Conservation (phyloP, 305 asterid species). For the Andrographis paniculata region DNA sequence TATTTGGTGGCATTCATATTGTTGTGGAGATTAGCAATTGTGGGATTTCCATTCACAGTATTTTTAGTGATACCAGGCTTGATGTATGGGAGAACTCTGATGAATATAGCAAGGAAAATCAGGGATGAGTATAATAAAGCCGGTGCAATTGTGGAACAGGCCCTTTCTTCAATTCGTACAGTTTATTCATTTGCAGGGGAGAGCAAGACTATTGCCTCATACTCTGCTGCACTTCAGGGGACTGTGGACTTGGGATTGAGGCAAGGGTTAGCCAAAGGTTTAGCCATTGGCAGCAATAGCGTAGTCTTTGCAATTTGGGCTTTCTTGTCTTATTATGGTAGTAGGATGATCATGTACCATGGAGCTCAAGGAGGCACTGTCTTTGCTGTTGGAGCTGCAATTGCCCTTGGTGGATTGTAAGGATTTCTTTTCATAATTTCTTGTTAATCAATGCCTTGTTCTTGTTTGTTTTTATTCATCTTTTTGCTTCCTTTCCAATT, state of each 20-base stretch:
- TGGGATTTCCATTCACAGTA: conserved; percentile 64
- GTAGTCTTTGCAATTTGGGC: conserved; percentile 84
- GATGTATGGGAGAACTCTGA: conserved; percentile 76
- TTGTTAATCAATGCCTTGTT: no score
- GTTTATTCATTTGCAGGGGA: conserved; percentile 87
- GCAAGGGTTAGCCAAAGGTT: conserved; percentile 90
- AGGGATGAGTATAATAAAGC: conserved; percentile 71
- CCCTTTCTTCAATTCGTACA: conserved; percentile 78
- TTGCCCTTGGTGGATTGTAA: conserved; percentile 90
- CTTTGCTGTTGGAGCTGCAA: conserved; percentile 79
- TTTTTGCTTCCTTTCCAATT: no score
- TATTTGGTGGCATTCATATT: conserved; percentile 57
- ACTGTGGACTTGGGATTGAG: conserved; percentile 57
- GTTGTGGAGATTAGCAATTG: conserved; percentile 74
- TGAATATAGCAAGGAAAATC: conserved; percentile 54
- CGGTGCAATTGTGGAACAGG: conserved; percentile 63
- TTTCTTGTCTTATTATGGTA: conserved; percentile 77
- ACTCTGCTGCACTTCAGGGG: conserved; percentile 74
- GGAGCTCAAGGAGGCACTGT: conserved; percentile 78
- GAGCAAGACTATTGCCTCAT: conserved; percentile 38
- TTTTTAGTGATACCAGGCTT: conserved; percentile 73
- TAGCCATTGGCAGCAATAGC: conserved; percentile 87
- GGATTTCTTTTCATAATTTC: background rate
- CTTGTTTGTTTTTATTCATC: no score
- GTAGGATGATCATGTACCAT: conserved; percentile 81